Evolutionary conservation across 139 green algal genomes (phyloP).

Genomic region (Desmodesmus armatus): DNA sequence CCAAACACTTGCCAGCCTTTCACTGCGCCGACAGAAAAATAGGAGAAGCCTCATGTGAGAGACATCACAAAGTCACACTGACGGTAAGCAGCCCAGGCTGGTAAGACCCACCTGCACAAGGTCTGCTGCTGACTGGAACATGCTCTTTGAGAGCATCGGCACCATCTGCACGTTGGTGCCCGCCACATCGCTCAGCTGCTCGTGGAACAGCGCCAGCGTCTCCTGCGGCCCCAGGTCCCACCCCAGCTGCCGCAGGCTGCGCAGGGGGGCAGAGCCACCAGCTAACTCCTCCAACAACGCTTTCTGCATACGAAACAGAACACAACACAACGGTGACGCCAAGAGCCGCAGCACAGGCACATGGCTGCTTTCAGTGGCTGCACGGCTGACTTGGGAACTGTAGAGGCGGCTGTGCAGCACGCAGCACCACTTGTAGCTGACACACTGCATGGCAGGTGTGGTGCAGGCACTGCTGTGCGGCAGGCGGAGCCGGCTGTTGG

Average conservation of each 20-base stretch:
- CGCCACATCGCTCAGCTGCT: constrained; percentile 19
- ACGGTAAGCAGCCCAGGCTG: background rate
- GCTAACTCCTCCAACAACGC: constrained; percentile 31
- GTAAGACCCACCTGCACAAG: background rate
- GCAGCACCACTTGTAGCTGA: too few relatives aligned
- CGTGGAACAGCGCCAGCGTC: constrained; percentile 36
- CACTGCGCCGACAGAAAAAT: background rate
- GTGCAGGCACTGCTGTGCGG: too few relatives aligned
- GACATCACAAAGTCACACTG: background rate
- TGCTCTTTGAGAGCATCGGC: constrained; percentile 21
- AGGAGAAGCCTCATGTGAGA: background rate
- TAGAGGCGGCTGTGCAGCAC: too few relatives aligned
- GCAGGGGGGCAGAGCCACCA: background rate
- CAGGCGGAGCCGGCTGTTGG: too few relatives aligned
- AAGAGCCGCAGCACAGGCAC: background rate
- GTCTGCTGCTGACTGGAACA: constrained; percentile 28
- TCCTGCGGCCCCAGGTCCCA: constrained; percentile 38
- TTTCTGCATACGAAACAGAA: background rate
- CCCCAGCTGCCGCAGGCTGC: constrained; percentile 38
- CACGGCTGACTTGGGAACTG: too few relatives aligned
- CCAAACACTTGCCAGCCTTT: background rate
- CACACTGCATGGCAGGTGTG: too few relatives aligned
- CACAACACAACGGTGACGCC: background rate
- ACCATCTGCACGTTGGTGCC: background rate
- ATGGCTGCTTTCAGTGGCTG: background rate